Evolutionary conservation across 306 rosid genomes (phyloP).

Genomic region (Glycine latifolia): DNA sequence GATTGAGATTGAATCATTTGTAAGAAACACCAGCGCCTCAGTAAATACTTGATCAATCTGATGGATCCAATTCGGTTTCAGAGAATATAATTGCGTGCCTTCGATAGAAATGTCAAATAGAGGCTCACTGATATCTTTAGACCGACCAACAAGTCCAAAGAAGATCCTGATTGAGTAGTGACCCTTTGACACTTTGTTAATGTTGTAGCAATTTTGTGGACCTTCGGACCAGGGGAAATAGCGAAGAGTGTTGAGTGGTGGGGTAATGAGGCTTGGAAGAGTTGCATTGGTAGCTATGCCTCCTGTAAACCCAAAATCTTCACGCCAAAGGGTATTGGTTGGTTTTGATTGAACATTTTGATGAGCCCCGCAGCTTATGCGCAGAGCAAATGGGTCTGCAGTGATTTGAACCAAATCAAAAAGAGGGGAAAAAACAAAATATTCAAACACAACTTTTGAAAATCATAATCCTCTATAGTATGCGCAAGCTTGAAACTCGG

Average conservation of each 20-base stretch:
- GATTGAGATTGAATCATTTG: slow-evolving; percentile 67
- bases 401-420: slow-evolving; percentile 14
- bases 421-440: not conserved
- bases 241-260: slow-evolving; percentile 73
- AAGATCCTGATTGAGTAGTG: slow-evolving; percentile 76
- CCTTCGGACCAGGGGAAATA: slow-evolving; percentile 75
- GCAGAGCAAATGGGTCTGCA: slow-evolving; percentile 74
- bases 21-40: slow-evolving; percentile 66
- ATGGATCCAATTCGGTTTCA: slow-evolving; percentile 79
- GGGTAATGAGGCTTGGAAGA: slow-evolving; percentile 59
- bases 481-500: not conserved
- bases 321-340: slow-evolving; percentile 68
- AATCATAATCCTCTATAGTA: not conserved
- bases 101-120: slow-evolving; percentile 77
- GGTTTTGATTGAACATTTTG: slow-evolving; percentile 62
- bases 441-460: not conserved
- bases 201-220: slow-evolving; percentile 77
- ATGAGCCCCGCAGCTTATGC: slow-evolving; percentile 83
- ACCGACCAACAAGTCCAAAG: slow-evolving; percentile 65
- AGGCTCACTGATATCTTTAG: slow-evolving; percentile 60
- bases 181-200: slow-evolving; percentile 70
- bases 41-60: slow-evolving; percentile 67
- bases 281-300: slow-evolving; percentile 78
- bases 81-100: slow-evolving; percentile 70
- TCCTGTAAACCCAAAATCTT: slow-evolving; percentile 82